These are phyloP conservation scores for Monosporascus sp. DNA, from an alignment of 2,329 filamentous ascomycete species.

Conservation along the genomic window DNA sequence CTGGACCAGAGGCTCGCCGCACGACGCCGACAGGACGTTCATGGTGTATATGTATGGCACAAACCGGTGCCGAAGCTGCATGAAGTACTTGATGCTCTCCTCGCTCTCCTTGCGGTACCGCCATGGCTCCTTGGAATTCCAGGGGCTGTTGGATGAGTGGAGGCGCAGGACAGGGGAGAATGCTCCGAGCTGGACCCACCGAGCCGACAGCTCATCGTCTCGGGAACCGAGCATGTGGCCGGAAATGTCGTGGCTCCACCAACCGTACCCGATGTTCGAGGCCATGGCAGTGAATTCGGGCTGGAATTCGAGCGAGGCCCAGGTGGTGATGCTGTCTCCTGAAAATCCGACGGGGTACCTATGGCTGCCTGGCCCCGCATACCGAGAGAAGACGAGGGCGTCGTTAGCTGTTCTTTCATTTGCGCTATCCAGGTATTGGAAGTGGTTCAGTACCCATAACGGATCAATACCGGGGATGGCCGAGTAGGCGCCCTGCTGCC, in stretches of 20 bases:
- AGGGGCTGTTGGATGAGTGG: conserved; percentile 53
- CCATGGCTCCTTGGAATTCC: conserved; percentile 61
- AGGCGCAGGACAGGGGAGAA: conserved; percentile 58
- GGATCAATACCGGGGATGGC: conserved; percentile 55
- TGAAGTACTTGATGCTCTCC: conserved; percentile 41
- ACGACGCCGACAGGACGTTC: conserved; percentile 40
- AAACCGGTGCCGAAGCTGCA: conserved; percentile 52
- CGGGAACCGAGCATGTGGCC: conserved; percentile 52
- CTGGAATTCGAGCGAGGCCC: conserved; percentile 57
- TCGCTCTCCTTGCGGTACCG: conserved; percentile 41
- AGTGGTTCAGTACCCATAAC: conserved; percentile 61
- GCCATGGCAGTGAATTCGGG: conserved; percentile 63
- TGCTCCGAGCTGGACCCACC: conserved; percentile 58
- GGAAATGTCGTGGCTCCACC: conserved; percentile 67
- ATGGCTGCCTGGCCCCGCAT: conserved; percentile 58
- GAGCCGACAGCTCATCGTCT: conserved; percentile 52
- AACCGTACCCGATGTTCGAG: conserved; percentile 62
- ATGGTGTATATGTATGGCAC: conserved; percentile 57
- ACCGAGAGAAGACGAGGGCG: conserved; percentile 54
- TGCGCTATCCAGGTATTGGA: conserved; percentile 52
- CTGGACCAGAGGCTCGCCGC: conserved; percentile 49
- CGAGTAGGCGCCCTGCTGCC: conserved; percentile 57
- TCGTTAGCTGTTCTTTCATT: conserved; percentile 30
- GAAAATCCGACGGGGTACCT: conserved; percentile 62
- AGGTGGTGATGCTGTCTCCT: conserved; percentile 54